Conservation (phyloP, 805 yeast genomes). For the Candida argentea region DNA sequence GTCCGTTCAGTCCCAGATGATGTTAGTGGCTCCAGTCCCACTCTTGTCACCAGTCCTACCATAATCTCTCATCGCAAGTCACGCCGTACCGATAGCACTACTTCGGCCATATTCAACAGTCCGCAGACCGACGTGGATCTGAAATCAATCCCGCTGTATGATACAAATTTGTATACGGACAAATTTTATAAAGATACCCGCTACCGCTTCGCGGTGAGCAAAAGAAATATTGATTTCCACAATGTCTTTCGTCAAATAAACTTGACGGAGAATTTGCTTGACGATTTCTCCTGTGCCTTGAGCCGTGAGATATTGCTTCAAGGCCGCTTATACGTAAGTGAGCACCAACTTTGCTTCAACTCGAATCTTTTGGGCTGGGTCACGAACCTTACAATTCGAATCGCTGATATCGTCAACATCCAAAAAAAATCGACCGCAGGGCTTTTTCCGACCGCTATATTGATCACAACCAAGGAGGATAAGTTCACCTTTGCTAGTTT, state of each 20-base stretch:
- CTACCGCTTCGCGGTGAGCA: conserved; percentile 55
- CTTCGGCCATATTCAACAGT: conserved; percentile 9
- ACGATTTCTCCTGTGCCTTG: conserved; percentile 56
- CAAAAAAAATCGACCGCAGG: conserved; percentile 60
- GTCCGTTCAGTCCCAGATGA: conserved; percentile 2
- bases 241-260: conserved; percentile 45
- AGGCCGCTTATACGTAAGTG: conserved; percentile 53
- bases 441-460: conserved; percentile 60
- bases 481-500: conserved; percentile 58
- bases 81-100: conserved; percentile 14
- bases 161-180: conserved; percentile 41
- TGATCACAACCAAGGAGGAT: conserved; percentile 51
- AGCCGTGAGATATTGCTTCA: conserved; percentile 58
- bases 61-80: conserved; percentile 29
- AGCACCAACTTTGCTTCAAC: conserved; percentile 48
- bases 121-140: conserved; percentile 4
- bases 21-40: too few relatives aligned
- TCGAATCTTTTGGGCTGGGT: conserved; percentile 62
- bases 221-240: conserved; percentile 52
- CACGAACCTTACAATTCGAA: conserved; percentile 46
- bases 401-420: conserved; percentile 51
- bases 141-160: conserved; percentile 13
- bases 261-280: conserved; percentile 41
- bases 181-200: conserved; percentile 49
- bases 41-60: conserved; percentile 18